Base-by-base conservation (phyloP, 805 yeast genomes). In the Torulaspora gathmanii region DNA sequence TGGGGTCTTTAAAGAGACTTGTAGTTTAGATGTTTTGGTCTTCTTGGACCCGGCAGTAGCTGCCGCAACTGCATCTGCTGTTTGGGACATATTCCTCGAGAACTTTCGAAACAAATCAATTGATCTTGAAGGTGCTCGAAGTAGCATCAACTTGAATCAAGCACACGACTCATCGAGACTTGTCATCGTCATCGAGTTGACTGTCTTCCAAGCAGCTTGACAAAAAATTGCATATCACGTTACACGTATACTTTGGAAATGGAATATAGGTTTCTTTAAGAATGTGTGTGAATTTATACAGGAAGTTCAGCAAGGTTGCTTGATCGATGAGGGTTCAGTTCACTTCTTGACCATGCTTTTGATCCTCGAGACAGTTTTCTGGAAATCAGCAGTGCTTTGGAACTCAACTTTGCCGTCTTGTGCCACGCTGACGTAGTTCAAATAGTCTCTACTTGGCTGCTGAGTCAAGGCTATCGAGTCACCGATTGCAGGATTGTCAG, bases 1-100 rank as follows among this genome's bases (percentile, higher is more conserved):
- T 41, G 99, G 98, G 35, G 95, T 88, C 68, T 93, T 93, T 63
- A 93, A 74, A 50, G 85, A 79, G 64, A 86, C 89, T 55, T 79
- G 82, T 41, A 72, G 65, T 49, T 78, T 78, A 48, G 73, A 69
- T 62, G 73, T 73, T 40, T 70, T 63, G 54, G 47, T 41, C 68
- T 51, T 51, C 39, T 35, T 40, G 13, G 48, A 42, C n/a, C 53
- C 46, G 38, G 52, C 51, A 34, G 52, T 49, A 16, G 52, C 49
- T 34, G 49, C 31, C 15, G n/a, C 30, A 11, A 20, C 31, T 23
- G 30, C 42, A 35, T 52, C 45, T 6, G 47, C 28, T 20, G 40
- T 41, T 40, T 51, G 50, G 42, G 60, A 51, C 63, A 57, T 55
- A 5, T 29, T 47, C 13, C 17, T 25, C 11, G 42, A 27, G 15